A percentile compares a stretch with the other conserved stretches of the same genome.
Evolutionary conservation across 495 filamentous ascomycete genomes (phyloP).

Genomic region (Cetradonia linearis): DNA sequence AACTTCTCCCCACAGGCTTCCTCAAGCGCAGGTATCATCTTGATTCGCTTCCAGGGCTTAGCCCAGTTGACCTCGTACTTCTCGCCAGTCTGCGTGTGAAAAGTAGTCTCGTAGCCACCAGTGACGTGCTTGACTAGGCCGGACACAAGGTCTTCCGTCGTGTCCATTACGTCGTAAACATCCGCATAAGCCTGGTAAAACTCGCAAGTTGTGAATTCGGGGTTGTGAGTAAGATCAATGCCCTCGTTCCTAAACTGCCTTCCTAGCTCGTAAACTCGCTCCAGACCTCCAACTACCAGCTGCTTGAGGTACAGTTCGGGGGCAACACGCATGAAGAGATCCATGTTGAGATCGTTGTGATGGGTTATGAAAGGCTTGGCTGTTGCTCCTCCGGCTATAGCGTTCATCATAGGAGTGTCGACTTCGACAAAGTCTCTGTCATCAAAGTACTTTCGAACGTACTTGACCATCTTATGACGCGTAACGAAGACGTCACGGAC

Average conservation of each 20-base stretch:
- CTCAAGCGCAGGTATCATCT: conserved; percentile 95
- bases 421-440: conserved; percentile 79
- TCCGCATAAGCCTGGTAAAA: conserved; percentile 97
- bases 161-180: conserved; percentile 81
- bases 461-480: conserved; percentile 73
- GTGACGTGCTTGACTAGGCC: conserved; percentile 84
- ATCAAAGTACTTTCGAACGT: conserved; percentile 80
- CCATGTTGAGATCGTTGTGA: conserved; percentile 88
- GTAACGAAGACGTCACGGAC: conserved; percentile 72
- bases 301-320: conserved; percentile 95
- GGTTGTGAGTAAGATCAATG: conserved; percentile 95
- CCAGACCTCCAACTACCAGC: conserved; percentile 85
- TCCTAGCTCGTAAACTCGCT: conserved; percentile 88
- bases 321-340: conserved; percentile 88
- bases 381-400: conserved; percentile 89
- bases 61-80: conserved; percentile 89
- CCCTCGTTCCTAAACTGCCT: conserved; percentile 91
- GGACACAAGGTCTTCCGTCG: conserved; percentile 90
- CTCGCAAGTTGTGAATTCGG: conserved; percentile 95
- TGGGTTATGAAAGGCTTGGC: conserved; percentile 91
- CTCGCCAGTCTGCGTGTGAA: conserved; percentile 72
- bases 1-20: conserved; percentile 85
- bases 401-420: conserved; percentile 97
- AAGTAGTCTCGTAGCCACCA: conserved; percentile 73
- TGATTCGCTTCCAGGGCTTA: conserved; percentile 81